Percentiles rank a stretch among this genome's conserved stretches.
Evolutionary conservation across 2,329 filamentous ascomycete genomes (phyloP).

Genomic region (Domatiomyces globalis): DNA sequence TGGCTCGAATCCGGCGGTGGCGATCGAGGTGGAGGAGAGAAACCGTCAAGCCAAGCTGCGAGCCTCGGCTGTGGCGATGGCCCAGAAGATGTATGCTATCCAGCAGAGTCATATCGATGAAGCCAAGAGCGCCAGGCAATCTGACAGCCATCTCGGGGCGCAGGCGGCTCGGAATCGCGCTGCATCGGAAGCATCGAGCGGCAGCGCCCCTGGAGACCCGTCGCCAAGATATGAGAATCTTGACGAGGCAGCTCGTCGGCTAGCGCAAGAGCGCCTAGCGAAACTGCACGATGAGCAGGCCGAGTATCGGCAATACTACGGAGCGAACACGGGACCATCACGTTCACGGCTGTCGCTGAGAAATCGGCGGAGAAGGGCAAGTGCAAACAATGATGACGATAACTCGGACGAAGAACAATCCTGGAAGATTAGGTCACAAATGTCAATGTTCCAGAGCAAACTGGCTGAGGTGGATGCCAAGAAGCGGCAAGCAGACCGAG

Average conservation of each 20-base stretch:
- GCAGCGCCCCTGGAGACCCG: conserved; percentile 2
- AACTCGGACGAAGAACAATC: conserved; percentile 55
- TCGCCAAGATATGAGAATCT: conserved; percentile 36
- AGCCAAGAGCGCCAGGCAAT: conserved; percentile 22
- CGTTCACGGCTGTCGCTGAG: conserved; percentile 42
- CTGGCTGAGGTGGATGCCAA: conserved; percentile 55
- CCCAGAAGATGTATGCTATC: conserved; percentile 65
- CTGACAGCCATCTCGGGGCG: conserved; percentile 25
- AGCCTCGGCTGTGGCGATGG: conserved; percentile 79
- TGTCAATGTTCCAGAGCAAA: conserved; percentile 60
- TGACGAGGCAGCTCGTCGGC: conserved; percentile 74
- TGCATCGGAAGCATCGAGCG: conserved; percentile 14
- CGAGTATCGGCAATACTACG: conserved; percentile 65
- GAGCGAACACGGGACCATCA: conserved; percentile 36
- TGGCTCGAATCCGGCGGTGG: conserved; percentile 58
- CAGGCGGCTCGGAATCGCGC: conserved; percentile 23
- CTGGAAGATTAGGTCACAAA: conserved; percentile 59
- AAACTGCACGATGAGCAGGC: conserved; percentile 61
- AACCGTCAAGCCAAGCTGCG: conserved; percentile 57
- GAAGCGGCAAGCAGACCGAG: conserved; percentile 62
- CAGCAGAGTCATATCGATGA: conserved; percentile 50
- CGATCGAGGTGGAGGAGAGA: conserved; percentile 58
- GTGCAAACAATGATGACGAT: conserved; percentile 35
- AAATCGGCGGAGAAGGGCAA: conserved; percentile 50
- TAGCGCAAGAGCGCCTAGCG: conserved; percentile 68